Base-by-base conservation (phyloP, 1,284 basidiomycete genomes). In the Cystobasidiaceae sp. region DNA sequence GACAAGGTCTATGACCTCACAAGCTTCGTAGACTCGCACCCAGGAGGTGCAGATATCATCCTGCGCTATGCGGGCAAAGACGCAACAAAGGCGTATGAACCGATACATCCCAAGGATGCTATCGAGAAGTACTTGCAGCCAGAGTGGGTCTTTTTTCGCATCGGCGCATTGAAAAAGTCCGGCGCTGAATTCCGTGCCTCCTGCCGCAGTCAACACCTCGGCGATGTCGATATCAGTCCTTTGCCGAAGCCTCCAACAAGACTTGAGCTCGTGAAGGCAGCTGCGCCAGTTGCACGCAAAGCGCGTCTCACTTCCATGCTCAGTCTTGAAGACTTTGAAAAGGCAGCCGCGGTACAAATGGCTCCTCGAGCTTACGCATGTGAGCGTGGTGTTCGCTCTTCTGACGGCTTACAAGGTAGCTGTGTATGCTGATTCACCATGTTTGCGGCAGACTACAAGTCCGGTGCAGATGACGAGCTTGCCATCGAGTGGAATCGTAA, bases 51-150 rank as follows among this genome's bases (percentile, higher is more conserved):
- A n/a, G 37, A 11, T 39, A 39, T 90, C 70, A 86, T 91, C 69
- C 75, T 92, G 32, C 86, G 84, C 71, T 87, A 90, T 71, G 88
- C 84, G 4, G 88, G 90, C n/a, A 81, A 81, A 67, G 88, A 91
- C 75, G 88, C 86, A 28, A 19, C 17, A 41, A n/a, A 37, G 27
- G 19, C 54, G 17, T n/a, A 19, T 48, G 41, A 45, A 27, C 54
- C 34, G n/a, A 57, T 57, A 17, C 34, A 28, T 28, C 33, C 51
- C 13, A 13, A n/a, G 11, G 46, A 49, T 49, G 19, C 46, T 15
- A 9, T 49, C 13, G 11, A 49, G 15, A 49, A 49, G 46, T 49
- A 49, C 46, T 23, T 39, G 37, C 11, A 39, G n/a, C 37, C 37
- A 11, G 37, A 39, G 37, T 39, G 11, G n/a, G 37, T 39, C 37